Evolutionary conservation across 768 basidiomycete genomes (phyloP).

Genomic region (Leccinum subgranulosum): DNA sequence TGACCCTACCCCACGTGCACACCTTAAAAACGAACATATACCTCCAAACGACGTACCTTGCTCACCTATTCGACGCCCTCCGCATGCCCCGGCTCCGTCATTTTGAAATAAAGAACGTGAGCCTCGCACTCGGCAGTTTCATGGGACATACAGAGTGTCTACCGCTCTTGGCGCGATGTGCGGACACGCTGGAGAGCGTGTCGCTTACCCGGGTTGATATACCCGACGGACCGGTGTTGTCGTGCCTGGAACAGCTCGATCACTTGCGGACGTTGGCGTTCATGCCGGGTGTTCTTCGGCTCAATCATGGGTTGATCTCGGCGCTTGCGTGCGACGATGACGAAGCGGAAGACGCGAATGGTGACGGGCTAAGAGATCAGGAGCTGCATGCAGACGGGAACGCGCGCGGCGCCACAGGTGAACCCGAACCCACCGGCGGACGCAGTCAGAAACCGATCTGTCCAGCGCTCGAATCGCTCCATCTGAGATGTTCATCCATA

Average conservation of each 20-base stretch:
- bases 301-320: constrained; percentile 30
- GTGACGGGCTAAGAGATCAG: neutral
- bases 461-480: constrained; percentile 23
- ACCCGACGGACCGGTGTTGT: constrained; percentile 14
- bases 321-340: constrained; percentile 14
- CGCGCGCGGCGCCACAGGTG: neutral
- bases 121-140: constrained; percentile 26
- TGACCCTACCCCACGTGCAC: constrained; percentile 27
- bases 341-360: neutral
- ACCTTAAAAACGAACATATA: constrained; percentile 27
- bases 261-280: constrained; percentile 16
- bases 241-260: constrained; percentile 20
- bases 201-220: constrained; percentile 24
- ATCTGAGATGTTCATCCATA: constrained; percentile 23
- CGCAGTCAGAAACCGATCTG: constrained; percentile 7
- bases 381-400: neutral
- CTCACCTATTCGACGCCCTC: constrained; percentile 24
- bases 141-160: constrained; percentile 27
- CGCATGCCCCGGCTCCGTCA: constrained; percentile 23
- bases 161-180: constrained; percentile 25
- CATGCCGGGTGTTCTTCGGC: constrained; percentile 28
- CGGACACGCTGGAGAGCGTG: constrained; percentile 28
- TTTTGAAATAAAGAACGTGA: constrained; percentile 29
- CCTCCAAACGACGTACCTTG: constrained; percentile 25
- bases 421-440: neutral